phyloP scores from a whole-genome alignment of 2,329 filamentous ascomycete species.

The Apiospora sp. region DNA sequence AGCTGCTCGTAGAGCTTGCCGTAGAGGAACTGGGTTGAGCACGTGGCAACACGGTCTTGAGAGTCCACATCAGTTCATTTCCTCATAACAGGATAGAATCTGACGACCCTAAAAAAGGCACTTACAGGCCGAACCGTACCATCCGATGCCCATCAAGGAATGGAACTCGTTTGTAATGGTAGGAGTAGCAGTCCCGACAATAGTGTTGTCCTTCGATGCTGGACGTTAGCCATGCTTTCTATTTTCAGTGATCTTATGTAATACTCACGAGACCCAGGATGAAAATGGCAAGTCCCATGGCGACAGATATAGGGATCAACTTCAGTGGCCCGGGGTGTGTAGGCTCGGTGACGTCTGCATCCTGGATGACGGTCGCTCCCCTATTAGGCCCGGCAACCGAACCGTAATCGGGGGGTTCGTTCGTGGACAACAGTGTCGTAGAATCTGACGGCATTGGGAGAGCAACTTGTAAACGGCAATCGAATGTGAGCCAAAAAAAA shows the following conservation, averaged over 20 bases:
- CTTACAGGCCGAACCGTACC: slow-evolving; percentile 31
- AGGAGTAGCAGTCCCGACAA: slow-evolving; percentile 33
- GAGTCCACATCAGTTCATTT: not conserved
- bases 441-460: not conserved
- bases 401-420: not conserved
- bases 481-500: not conserved
- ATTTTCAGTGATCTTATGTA: fast-evolving
- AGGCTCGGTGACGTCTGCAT: not conserved
- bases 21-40: slow-evolving; percentile 49
- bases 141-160: slow-evolving; percentile 32
- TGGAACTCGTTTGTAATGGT: slow-evolving; percentile 34
- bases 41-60: slow-evolving; percentile 38
- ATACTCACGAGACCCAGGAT: not conserved
- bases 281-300: not conserved
- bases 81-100: fast-evolving
- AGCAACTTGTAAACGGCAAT: no score
- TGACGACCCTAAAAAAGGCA: not conserved
- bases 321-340: not conserved
- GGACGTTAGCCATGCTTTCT: not conserved
- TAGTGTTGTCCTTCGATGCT: slow-evolving; percentile 30
- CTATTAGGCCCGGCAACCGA: not conserved
- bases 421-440: not conserved
- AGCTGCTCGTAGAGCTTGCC: slow-evolving; percentile 51
- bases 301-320: not conserved
- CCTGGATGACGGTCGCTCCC: not conserved